These are phyloP conservation scores for Peronospora farinosa DNA, from an alignment of 352 stramenopile species.

Conservation along the genomic window DNA sequence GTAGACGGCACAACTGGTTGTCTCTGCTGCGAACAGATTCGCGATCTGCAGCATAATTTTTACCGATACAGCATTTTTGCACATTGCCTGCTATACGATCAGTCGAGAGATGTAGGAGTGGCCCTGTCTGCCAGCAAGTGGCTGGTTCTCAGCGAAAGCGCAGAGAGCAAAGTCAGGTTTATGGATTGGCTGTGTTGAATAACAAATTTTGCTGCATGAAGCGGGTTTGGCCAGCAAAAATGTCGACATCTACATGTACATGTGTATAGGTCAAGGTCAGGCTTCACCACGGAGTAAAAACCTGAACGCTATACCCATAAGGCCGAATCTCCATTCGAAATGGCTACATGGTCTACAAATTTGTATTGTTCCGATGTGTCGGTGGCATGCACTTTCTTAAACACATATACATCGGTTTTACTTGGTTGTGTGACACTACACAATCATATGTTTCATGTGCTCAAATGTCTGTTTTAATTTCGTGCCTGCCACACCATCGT, in stretches of 20 bases:
- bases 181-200: not conserved
- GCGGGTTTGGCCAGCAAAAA: not conserved
- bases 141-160: conserved; percentile 4
- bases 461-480: conserved; percentile 3
- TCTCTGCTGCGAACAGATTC: conserved; percentile 11
- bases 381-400: no score
- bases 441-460: no score
- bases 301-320: no score
- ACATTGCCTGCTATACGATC: no score
- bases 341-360: no score
- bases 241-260: no score
- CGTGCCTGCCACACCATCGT: not conserved
- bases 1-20: conserved; percentile 13
- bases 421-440: no score
- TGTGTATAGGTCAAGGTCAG: no score
- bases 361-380: no score
- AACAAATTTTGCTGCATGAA: not conserved
- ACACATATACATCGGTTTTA: no score
- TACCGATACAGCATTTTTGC: conserved; percentile 1
- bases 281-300: no score
- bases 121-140: conserved; percentile 9
- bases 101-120: not conserved
- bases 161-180: conserved; percentile 1
- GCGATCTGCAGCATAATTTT: conserved; percentile 18
- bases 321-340: no score